Percentiles rank a stretch among this genome's conserved stretches.
These are phyloP conservation scores for Colletotrichum camelliae DNA, from an alignment of 2,329 filamentous ascomycete species.

Conservation along the genomic window DNA sequence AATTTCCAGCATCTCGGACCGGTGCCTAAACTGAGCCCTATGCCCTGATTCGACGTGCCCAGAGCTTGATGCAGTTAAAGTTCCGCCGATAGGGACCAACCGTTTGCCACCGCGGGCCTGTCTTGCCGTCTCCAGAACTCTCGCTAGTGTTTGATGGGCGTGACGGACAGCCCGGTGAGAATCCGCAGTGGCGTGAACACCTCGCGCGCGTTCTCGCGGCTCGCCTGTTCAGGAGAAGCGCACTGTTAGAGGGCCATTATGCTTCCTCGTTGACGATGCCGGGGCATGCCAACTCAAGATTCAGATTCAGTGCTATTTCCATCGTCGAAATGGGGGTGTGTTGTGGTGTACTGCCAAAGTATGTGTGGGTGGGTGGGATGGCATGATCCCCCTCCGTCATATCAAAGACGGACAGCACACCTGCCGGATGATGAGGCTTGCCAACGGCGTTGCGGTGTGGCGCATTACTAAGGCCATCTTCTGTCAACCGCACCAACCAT, in stretches of 20 bases:
- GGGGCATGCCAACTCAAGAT: not conserved
- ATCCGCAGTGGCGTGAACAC: slow-evolving; percentile 4
- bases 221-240: not conserved
- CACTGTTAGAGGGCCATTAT: not conserved
- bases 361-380: not conserved
- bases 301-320: not conserved
- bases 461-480: slow-evolving; percentile 8
- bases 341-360: not conserved
- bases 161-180: slow-evolving; percentile 11
- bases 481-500: slow-evolving; percentile 5
- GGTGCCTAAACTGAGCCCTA: not conserved
- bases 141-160: slow-evolving; percentile 1
- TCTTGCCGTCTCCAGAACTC: not conserved
- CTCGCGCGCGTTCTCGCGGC: not conserved
- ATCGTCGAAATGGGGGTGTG: not conserved
- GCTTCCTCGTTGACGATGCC: not conserved
- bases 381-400: not conserved
- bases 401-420: not conserved
- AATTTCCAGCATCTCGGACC: not conserved
- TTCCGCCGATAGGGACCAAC: not conserved
- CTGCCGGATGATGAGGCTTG: not conserved
- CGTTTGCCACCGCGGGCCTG: slow-evolving; percentile 1
- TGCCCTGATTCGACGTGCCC: not conserved
- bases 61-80: slow-evolving; percentile 5
- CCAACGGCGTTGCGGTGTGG: slow-evolving; percentile 1